Conservation (phyloP, 129 eudicot genomes). For the Silybum marianum region DNA sequence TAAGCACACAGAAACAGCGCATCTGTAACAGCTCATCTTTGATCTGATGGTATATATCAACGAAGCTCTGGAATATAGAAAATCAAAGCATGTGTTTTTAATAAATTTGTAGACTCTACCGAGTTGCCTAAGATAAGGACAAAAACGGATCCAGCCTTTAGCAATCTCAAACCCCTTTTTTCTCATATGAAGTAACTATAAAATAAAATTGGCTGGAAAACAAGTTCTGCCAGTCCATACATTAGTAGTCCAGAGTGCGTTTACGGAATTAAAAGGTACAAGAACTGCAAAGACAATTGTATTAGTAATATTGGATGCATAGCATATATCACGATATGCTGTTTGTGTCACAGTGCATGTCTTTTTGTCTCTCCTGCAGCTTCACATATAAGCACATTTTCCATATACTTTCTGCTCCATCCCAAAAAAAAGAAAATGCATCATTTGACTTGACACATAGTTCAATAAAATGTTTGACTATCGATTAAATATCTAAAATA, state of each 20-base stretch:
- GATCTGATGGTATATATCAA: not conserved
- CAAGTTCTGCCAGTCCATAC: not conserved
- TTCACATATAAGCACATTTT: not conserved
- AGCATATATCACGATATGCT: not conserved
- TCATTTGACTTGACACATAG: not conserved
- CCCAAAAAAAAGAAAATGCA: not conserved
- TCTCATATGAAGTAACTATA: not conserved
- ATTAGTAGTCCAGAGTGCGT: not conserved
- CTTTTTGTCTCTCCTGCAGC: not conserved
- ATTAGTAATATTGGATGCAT: not conserved
- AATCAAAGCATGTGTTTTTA: not conserved
- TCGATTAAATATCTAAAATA: not conserved
- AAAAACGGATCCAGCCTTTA: not conserved
- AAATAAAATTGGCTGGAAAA: not conserved
- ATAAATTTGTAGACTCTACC: not conserved
- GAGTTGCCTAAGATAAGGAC: not conserved
- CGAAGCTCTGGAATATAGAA: not conserved
- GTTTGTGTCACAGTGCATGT: not conserved
- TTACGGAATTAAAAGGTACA: not conserved
- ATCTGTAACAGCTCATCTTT: not conserved
- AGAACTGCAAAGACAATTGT: not conserved
- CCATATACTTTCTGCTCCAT: not conserved
- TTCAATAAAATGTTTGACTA: not conserved
- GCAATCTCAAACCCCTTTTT: not conserved
- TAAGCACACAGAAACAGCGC: not conserved